Base-by-base conservation (phyloP, 306 rosid genomes). In the Quercus dentata region DNA sequence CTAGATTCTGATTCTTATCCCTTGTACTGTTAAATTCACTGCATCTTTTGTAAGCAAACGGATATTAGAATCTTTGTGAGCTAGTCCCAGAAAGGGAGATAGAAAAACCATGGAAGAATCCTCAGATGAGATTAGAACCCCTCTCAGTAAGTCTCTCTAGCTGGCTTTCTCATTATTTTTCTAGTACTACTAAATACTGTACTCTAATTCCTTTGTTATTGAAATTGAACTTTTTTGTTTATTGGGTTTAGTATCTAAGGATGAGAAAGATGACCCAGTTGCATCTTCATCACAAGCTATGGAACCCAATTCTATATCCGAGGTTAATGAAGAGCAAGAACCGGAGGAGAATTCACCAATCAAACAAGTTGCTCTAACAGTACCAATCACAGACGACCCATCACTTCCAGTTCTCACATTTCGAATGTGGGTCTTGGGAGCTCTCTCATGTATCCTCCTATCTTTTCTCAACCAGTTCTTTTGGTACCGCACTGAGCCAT, bases 401-500 rank as follows among this genome's bases (percentile, higher is more conserved):
- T 76, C 91, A 0, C 92, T 94, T 0, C 94, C 99, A 0, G 91
- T 90, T 55, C 81, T 94, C 5, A 94, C 99, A 1, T 94, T 94
- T 78, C 73, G 97, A 84, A 92, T 91, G 97, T 94, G 99, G 99
- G 86, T 94, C 23, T 72, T 94, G 0, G 99, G 99, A 19, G 87
- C 87, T 7, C 65, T 92, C 12, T 90, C 99, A 0, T 94, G 99
- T 68, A 69, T 77, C 1, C 80, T 94, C 1, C 81, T 94, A 9
- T 94, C 99, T 0, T 94, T 94, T 64, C 91, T 94, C 28, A 94
- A 94, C 84, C 99, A 94, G 57, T 94, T 94, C 84, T 94, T 94
- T 64, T 94, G 97, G 97, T 94, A 90, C 89, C 85, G 99, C 0
- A 94, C 78, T 0, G 97, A 94, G 79, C 99, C 99, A 1, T 91